Base-by-base conservation (phyloP, 257 asterid species). In the Solanum chiquidenum region DNA sequence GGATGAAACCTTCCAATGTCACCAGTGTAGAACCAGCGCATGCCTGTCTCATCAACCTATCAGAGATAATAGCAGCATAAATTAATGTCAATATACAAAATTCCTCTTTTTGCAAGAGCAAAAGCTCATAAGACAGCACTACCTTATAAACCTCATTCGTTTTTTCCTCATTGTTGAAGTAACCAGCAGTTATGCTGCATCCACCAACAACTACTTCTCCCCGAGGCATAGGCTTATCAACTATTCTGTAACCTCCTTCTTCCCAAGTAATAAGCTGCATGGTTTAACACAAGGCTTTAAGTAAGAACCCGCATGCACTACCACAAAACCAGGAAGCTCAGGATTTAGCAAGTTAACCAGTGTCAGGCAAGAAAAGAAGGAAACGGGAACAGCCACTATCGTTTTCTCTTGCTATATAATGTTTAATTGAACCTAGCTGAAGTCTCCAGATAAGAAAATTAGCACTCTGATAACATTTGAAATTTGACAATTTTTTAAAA, bases 1-100 rank as follows among this genome's bases (percentile, higher is more conserved):
- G 98, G 94, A 85, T 94, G 99, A 87, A 96, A 93, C 93, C 91
- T 93, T 84, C 99, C 99, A 87, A 96, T 85, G 91, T 96, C 99
- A 88, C 99, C 99, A 34, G 97, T 91, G 88, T 93, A 95, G 91
- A 96, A 96, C 99, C 99, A 96, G n/a, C 91, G 94, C 95, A 94
- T 93, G 93, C 98, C 98, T 79, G 46, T 90, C 89, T 96, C 98
- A 82, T 96, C 99, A 72, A 95, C 96, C 99, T 96, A 88, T 83
- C 88, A 87, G 44, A 80, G 84, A 79, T 83, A 49, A 38, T 16
- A 46, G 58, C 76, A 76, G 87, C 27, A 72, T 49, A 75, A 85
- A 72, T 27, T 55, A 9, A 80, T 31, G 86, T 6, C 90, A 84
- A 55, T 83, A 40, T 85, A 52, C 16, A 29, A 13, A 29, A 25